phyloP scores from a whole-genome alignment of 2,329 filamentous ascomycete genomes.

The Beauveria brongniartii region DNA sequence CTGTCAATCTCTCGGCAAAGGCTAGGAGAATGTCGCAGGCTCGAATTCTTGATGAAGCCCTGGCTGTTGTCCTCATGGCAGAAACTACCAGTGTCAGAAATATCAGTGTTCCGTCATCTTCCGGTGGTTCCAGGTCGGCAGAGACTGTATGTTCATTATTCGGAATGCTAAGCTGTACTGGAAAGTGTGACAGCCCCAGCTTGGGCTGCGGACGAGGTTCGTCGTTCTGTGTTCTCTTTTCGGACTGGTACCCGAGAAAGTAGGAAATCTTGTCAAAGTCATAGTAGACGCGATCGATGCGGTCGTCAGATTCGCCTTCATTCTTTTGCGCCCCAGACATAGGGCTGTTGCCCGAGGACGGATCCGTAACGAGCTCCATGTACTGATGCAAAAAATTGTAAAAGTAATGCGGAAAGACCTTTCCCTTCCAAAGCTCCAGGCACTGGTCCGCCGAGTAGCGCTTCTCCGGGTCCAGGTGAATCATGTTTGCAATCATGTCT shows the following conservation, averaged over 20 bases:
- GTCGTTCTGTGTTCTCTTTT: conserved; percentile 33
- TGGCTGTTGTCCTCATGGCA: conserved; percentile 80
- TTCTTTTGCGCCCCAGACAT: conserved; percentile 61
- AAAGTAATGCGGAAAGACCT: conserved; percentile 93
- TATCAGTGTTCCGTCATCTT: conserved; percentile 85
- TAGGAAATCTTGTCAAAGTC: conserved; percentile 98
- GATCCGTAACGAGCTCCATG: conserved; percentile 91
- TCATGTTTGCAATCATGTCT: conserved; percentile 91
- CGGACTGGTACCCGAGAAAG: conserved; percentile 66
- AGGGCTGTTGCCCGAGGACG: conserved; percentile 67
- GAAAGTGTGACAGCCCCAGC: conserved; percentile 58
- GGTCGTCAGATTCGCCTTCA: conserved; percentile 79
- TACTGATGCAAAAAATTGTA: conserved; percentile 97
- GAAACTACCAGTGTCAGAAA: conserved; percentile 86
- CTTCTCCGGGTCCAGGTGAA: conserved; percentile 84
- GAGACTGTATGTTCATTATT: conserved; percentile 69
- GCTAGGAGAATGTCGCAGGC: conserved; percentile 88
- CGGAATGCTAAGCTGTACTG: conserved; percentile 77
- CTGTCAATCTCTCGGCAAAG: conserved; percentile 83
- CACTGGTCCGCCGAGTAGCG: conserved; percentile 93
- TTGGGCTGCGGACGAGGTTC: conserved; percentile 24
- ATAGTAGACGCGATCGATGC: conserved; percentile 85
- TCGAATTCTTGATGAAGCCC: conserved; percentile 76
- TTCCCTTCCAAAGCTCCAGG: conserved; percentile 81
- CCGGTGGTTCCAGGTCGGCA: conserved; percentile 49